Evolutionary conservation across 345 rosid species (phyloP).

Genomic region (Eucalyptus curtisii): DNA sequence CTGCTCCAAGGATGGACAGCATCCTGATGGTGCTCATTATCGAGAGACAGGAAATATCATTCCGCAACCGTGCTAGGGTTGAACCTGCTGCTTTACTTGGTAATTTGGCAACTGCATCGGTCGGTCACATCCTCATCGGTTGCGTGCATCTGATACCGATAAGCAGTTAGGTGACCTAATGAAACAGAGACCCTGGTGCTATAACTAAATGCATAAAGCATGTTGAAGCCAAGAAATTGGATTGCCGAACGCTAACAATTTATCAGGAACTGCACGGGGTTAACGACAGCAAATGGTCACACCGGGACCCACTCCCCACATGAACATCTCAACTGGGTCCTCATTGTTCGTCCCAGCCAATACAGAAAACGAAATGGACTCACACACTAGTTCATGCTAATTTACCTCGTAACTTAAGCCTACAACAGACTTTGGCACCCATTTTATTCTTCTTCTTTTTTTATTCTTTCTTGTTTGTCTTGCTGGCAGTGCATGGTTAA

Average conservation of each 20-base stretch:
- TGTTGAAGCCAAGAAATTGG: neutral
- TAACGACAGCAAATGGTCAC: neutral
- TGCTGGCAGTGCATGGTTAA: neutral
- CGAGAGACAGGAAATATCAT: neutral
- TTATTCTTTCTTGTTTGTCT: neutral
- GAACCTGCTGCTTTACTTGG: neutral
- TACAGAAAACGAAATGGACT: neutral
- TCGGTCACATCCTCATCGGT: neutral
- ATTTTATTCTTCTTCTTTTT: neutral
- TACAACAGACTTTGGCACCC: neutral
- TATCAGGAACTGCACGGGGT: neutral
- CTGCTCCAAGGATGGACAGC: neutral
- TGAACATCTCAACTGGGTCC: slow-evolving; percentile 10
- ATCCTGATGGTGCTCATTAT: neutral
- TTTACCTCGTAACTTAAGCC: slow-evolving; percentile 3
- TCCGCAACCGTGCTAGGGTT: neutral
- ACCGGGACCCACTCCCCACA: slow-evolving; percentile 42
- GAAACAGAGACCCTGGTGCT: neutral
- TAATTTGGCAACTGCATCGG: neutral
- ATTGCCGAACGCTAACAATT: neutral
- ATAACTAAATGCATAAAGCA: neutral
- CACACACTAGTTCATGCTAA: slow-evolving; percentile 2
- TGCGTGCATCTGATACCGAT: neutral
- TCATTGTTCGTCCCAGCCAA: neutral
- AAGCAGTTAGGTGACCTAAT: neutral